phyloP scores from a whole-genome alignment of 78 protist species.

The Pigoraptor vietnamica region DNA sequence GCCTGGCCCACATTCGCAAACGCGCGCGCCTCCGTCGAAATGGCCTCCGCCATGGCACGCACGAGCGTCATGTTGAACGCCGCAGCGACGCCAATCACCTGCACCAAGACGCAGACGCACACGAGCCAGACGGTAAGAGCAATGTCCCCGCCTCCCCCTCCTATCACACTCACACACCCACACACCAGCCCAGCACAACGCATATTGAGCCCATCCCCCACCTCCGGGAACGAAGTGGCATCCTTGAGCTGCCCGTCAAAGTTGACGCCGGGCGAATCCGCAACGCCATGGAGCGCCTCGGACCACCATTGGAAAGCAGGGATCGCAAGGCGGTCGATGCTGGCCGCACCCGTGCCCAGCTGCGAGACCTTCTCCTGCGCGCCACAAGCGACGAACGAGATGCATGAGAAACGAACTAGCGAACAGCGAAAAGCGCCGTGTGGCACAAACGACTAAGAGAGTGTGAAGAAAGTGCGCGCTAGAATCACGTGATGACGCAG shows the following conservation, averaged over 20 bases:
- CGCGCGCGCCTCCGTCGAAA: slow-evolving; percentile 55
- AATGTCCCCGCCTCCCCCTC: too few species aligned
- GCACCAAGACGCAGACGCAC: too few species aligned
- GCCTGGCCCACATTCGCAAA: slow-evolving; percentile 26
- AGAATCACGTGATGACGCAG: too few species aligned
- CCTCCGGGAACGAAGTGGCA: slow-evolving; percentile 42
- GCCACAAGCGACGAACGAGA: too few species aligned
- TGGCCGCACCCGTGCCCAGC: neutral
- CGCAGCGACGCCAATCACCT: neutral
- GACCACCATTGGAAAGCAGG: slow-evolving; percentile 32
- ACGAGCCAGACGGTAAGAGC: too few species aligned
- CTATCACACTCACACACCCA: too few species aligned
- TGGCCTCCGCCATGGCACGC: slow-evolving; percentile 2
- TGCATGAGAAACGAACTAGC: neutral
- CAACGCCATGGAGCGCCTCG: slow-evolving; percentile 60
- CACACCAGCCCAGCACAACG: too few species aligned
- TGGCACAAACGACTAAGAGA: neutral
- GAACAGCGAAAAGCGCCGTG: neutral
- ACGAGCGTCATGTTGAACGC: slow-evolving; percentile 31
- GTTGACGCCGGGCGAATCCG: neutral
- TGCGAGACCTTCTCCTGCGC: neutral
- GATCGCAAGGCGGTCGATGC: neutral
- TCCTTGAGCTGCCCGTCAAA: neutral
- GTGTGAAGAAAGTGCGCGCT: neutral
- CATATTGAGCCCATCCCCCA: too few species aligned